These are phyloP conservation scores for Mycena kentingensis DNA, from an alignment of 768 basidiomycete species.

Conservation along the genomic window DNA sequence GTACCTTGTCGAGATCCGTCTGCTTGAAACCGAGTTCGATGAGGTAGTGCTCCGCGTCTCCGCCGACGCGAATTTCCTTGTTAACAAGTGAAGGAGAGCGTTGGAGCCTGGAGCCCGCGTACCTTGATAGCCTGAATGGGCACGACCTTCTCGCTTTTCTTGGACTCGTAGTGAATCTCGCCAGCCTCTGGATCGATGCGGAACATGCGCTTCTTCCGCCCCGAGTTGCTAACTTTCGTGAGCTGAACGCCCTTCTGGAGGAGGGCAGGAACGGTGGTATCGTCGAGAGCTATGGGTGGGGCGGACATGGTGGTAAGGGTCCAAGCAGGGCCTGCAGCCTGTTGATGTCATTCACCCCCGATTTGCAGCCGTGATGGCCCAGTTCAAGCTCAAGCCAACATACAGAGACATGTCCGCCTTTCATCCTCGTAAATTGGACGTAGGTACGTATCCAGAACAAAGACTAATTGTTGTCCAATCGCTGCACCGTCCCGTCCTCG, in stretches of 20 bases:
- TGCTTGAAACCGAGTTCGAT: constrained; percentile 53
- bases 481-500: constrained; percentile 16
- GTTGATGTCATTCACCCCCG: too few species aligned
- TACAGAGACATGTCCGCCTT: too few species aligned
- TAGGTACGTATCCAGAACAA: too few species aligned
- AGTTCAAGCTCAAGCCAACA: too few species aligned
- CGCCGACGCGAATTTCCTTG: constrained; percentile 63
- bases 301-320: too few species aligned
- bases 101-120: constrained; percentile 25
- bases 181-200: constrained; percentile 79
- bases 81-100: constrained; percentile 59
- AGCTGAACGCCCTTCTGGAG: constrained; percentile 69
- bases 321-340: too few species aligned
- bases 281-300: too few species aligned
- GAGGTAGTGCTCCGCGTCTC: constrained; percentile 57
- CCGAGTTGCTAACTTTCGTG: constrained; percentile 82
- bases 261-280: constrained; percentile 53
- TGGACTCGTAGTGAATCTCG: constrained; percentile 78
- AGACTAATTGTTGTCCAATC: too few species aligned
- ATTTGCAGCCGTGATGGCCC: too few species aligned
- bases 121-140: constrained; percentile 33
- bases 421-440: too few species aligned
- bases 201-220: constrained; percentile 70
- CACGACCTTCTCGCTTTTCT: constrained; percentile 64
- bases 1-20: constrained; percentile 56